Base-by-base conservation (phyloP, 441 rosid species). In the Codiaeum variegatum region DNA sequence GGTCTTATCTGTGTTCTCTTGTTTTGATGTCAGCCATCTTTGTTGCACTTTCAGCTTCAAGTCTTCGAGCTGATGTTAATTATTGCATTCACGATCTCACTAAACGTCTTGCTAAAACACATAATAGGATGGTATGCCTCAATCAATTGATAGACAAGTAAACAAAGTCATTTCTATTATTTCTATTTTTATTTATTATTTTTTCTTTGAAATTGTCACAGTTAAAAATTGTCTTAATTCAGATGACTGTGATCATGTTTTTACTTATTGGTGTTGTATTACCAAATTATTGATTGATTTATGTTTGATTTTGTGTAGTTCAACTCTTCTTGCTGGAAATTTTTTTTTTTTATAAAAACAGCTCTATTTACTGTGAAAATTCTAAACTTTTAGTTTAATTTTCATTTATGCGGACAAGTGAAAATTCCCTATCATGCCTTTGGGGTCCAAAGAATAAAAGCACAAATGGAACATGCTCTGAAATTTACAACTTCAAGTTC, bases 321-420 rank as follows among this genome's bases (percentile, higher is more conserved):
- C 24, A n/a, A n/a, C 16, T 67, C 18, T 11, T 46, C 16, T 6
- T 12, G 19, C 15, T 46, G 51, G n/a, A 24, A 19, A 18, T 3
- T 49, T 16, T n/a, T n/a, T n/a, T n/a, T n/a, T n/a, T 11, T 10
- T 0, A 18, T 19, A 32, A 8, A 34, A 38, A 63, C 3, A 7
- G 10, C 21, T 6, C 26, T 5, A 52, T 18, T 9, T 29, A 11
- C 58, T 13, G 52, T 19, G 54, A 42, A 58, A 46, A 46, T 46
- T 59, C 62, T 29, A 28, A 47, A 34, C 34, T 56, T 2, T 18
- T n/a, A 7, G n/a, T 59, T 19, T 65, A 36, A 42, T n/a, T 70
- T 74, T 71, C 29, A 36, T 47, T 79, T 55, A 9, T 80, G 54
- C 18, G 85, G 92, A 90, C 88, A 28, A 86, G 87, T 77, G 91